phyloP scores from a whole-genome alignment of 2,329 filamentous ascomycete genomes.

The Coleophoma crateriformis region DNA sequence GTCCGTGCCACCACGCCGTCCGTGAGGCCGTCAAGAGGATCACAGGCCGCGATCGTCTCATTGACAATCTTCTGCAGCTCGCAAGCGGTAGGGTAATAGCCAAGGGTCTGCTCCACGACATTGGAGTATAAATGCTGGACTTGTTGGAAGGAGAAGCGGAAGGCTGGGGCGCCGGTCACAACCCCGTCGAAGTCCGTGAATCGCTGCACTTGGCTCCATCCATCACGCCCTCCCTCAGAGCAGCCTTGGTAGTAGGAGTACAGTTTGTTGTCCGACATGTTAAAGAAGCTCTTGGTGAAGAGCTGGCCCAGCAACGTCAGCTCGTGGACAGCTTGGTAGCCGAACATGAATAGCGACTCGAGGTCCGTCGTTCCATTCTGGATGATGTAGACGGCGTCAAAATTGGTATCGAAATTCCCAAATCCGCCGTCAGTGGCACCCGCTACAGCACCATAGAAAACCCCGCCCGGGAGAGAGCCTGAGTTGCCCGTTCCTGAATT shows the following conservation, averaged over 20 bases:
- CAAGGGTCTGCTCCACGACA: conserved; percentile 3
- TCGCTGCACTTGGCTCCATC: conserved; percentile 31
- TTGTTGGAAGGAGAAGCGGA: conserved; percentile 27
- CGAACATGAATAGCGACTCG: conserved; percentile 31
- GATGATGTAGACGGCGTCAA: conserved; percentile 29
- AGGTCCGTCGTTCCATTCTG: conserved; percentile 34
- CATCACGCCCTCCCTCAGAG: conserved; percentile 29
- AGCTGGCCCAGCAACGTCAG: conserved; percentile 35
- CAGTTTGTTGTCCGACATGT: conserved; percentile 14
- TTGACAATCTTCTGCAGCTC: conserved; percentile 4
- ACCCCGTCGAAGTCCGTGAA: conserved; percentile 30
- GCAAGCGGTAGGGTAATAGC: conserved; percentile 3
- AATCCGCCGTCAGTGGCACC: conserved; percentile 46
- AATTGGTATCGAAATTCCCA: conserved; percentile 36
- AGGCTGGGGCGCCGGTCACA: conserved; percentile 29
- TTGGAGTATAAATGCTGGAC: conserved; percentile 1
- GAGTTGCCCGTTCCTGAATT: conserved; percentile 25
- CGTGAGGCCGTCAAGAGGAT: conserved; percentile 3
- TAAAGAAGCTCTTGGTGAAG: conserved; percentile 36
- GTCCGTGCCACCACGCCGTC: conserved; percentile 29
- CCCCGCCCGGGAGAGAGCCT: conserved; percentile 30
- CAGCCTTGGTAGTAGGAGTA: conserved; percentile 31
- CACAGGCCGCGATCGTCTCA: conserved; percentile 3
- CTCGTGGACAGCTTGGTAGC: conserved; percentile 31
- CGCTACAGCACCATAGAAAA: conserved; percentile 40